phyloP scores from a whole-genome alignment of 1,284 basidiomycete genomes.

The Ustilago shanxiensis region DNA sequence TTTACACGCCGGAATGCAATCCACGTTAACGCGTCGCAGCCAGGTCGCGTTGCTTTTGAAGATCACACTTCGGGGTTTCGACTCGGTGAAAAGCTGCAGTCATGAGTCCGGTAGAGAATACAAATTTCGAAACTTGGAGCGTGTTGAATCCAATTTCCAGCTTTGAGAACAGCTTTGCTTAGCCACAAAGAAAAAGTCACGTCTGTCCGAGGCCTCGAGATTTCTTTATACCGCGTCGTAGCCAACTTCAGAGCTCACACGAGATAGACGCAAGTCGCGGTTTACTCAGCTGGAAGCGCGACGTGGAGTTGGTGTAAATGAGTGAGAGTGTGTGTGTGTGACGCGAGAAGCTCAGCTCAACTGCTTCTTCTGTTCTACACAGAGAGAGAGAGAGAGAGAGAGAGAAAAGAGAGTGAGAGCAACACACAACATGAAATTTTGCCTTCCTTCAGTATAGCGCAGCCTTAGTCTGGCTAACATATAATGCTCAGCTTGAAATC shows the following conservation, averaged over 20 bases:
- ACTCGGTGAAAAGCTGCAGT: conserved; percentile 1
- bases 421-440: conserved; percentile 36
- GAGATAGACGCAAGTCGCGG: background rate
- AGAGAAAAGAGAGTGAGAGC: conserved; percentile 28
- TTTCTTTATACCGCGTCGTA: too few relatives aligned
- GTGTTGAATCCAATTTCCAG: background rate
- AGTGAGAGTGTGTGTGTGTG: background rate
- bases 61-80: background rate
- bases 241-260: background rate
- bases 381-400: background rate
- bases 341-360: conserved; percentile 34
- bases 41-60: background rate
- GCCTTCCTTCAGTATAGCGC: conserved; percentile 15
- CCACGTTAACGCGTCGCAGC: background rate
- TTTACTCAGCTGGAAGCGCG: conserved; percentile 6
- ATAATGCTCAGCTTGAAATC: conserved; percentile 36
- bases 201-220: too few relatives aligned
- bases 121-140: background rate
- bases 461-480: conserved; percentile 15
- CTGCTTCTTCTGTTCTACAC: background rate
- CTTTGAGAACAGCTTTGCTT: too few relatives aligned
- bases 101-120: background rate
- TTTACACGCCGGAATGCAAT: background rate
- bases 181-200: too few relatives aligned
- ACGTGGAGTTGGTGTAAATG: conserved; percentile 19